Evolutionary conservation across 2,329 filamentous ascomycete genomes (phyloP).

Genomic region (Pyrenophora teres): DNA sequence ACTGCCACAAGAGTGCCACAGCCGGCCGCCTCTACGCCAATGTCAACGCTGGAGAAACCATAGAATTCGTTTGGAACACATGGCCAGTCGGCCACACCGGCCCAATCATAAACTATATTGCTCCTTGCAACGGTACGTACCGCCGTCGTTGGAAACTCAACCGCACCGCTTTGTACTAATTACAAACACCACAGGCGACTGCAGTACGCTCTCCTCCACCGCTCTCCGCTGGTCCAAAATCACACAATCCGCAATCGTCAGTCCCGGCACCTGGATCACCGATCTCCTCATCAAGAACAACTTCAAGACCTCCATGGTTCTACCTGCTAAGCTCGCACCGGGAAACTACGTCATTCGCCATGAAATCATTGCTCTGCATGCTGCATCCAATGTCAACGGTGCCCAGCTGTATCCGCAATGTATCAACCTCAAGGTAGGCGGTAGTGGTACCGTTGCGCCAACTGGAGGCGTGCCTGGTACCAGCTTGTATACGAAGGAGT

Average conservation of each 20-base stretch:
- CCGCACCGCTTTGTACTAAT: not conserved
- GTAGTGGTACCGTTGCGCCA: slow-evolving; percentile 48
- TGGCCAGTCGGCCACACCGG: slow-evolving; percentile 46
- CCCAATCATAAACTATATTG: slow-evolving; percentile 48
- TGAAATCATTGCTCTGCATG: slow-evolving; percentile 58
- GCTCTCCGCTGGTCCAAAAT: slow-evolving; percentile 45
- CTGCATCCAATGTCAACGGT: slow-evolving; percentile 49
- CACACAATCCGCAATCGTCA: slow-evolving; percentile 33
- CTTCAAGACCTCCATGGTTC: slow-evolving; percentile 51
- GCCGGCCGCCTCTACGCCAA: slow-evolving; percentile 40
- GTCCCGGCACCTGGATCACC: slow-evolving; percentile 41
- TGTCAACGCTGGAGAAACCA: slow-evolving; percentile 41
- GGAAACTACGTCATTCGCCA: slow-evolving; percentile 62
- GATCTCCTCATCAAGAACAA: slow-evolving; percentile 51
- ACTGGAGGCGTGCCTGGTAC: slow-evolving; percentile 48
- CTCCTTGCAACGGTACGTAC: slow-evolving; percentile 39
- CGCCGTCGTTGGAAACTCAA: not conserved
- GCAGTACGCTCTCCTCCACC: slow-evolving; percentile 32
- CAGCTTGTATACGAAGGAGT: slow-evolving; percentile 49
- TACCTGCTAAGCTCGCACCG: slow-evolving; percentile 51
- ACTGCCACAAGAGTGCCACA: slow-evolving; percentile 48
- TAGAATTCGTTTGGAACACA: slow-evolving; percentile 45
- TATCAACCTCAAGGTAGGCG: slow-evolving; percentile 50
- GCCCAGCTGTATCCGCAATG: slow-evolving; percentile 61
- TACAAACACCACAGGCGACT: slow-evolving; percentile 29